These are phyloP conservation scores for Themeda triandra DNA, from an alignment of 176 grass and related monocot species.

Conservation along the genomic window DNA sequence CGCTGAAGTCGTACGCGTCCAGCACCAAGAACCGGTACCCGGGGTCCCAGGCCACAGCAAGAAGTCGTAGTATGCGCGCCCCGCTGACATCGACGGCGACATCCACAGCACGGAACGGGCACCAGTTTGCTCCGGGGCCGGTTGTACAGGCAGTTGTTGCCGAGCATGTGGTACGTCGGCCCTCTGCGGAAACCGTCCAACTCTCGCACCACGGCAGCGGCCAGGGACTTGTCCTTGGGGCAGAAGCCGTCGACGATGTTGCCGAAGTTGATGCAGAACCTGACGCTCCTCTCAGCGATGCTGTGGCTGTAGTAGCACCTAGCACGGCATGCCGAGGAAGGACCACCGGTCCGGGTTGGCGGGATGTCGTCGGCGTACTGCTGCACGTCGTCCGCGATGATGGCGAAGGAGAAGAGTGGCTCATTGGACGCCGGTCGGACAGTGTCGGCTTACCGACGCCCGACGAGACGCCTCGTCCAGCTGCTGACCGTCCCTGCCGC, in stretches of 20 bases:
- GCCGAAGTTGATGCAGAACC: slow-evolving; percentile 73
- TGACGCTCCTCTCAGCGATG: slow-evolving; percentile 11
- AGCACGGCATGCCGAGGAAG: too few species aligned
- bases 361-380: slow-evolving; percentile 57
- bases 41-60: too few species aligned
- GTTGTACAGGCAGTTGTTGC: slow-evolving; percentile 92
- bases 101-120: slow-evolving; percentile 8
- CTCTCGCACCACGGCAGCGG: slow-evolving; percentile 40
- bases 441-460: too few species aligned
- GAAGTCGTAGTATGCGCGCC: too few species aligned
- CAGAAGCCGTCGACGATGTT: slow-evolving; percentile 89
- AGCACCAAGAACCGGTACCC: too few species aligned
- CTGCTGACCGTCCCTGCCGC: too few species aligned
- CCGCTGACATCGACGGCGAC: too few species aligned
- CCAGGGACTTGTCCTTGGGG: slow-evolving; percentile 39
- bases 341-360: too few species aligned
- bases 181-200: slow-evolving; percentile 62
- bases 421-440: not conserved
- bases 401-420: slow-evolving; percentile 69
- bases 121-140: slow-evolving; percentile 55
- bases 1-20: too few species aligned
- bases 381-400: slow-evolving; percentile 56
- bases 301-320: too few species aligned
- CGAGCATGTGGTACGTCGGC: slow-evolving; percentile 82
- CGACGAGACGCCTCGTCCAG: too few species aligned